Base-by-base conservation (phyloP, 2,329 filamentous ascomycete species). In the Botryotinia convoluta region DNA sequence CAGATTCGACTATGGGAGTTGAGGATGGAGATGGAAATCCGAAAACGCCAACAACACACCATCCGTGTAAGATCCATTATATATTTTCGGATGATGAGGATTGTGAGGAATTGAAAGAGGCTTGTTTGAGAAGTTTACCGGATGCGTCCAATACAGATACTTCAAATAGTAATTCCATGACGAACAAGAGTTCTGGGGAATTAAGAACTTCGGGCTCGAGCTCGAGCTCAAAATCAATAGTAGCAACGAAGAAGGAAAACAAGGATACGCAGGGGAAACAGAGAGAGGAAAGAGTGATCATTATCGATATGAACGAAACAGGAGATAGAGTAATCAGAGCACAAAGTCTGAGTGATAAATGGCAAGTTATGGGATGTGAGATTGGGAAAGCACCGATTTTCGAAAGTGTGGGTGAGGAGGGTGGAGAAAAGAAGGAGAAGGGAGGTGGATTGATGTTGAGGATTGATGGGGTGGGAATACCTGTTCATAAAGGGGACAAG, bases 41-140 rank as follows among this genome's bases (percentile, higher is more conserved):
- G n/a, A 57, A 61, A n/a, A 91, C 89, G 14, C 87, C 89, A 78
- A 89, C 93, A 63, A 92, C 93, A 75, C 87, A 93, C 79, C 95
- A 98, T 81, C 96, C 95, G 3, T 48, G 64, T 1, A 90, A 89
- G 71, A 90, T 97, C 1, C 94, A 95, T 84, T 98, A 98, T 84
- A 88, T 98, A 79, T 98, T 99, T 84, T 89, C 89, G 78, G 95
- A 98, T 82, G 96, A 98, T 82, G 94, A 98, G 80, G 74, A 69
- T n/a, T 88, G 90, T 2, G 92, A 95, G 64, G 85, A 92, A 62
- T 85, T 97, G 54, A 92, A 92, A 1, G 87, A 89, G 54, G 90
- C 92, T 2, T 87, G 87, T 8, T 82, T 91, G 20, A 74, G 74
- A 69, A 57, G 48, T 20, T 42, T 69, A 32, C 65, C 48, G 5